phyloP scores from a whole-genome alignment of 2,329 filamentous ascomycete genomes.

The Paracorniculantispora psalliotae region DNA sequence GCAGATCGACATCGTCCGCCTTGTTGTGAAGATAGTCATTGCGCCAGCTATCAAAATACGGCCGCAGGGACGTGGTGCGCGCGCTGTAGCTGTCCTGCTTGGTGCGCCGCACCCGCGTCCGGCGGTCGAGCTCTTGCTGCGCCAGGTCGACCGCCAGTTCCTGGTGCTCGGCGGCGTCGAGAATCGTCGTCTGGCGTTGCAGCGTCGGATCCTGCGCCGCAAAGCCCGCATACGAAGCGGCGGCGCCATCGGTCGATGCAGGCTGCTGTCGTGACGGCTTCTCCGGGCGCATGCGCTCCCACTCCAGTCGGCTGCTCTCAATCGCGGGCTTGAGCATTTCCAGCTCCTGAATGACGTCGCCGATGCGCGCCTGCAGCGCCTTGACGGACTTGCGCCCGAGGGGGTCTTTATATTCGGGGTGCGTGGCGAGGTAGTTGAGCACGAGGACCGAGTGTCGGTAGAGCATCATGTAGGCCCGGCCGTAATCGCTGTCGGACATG shows the following conservation, averaged over 20 bases:
- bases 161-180: slow-evolving; percentile 66
- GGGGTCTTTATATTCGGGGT: slow-evolving; percentile 68
- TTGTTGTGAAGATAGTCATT: not conserved
- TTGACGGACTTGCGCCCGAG: slow-evolving; percentile 60
- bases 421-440: slow-evolving; percentile 65
- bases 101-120: slow-evolving; percentile 57
- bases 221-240: slow-evolving; percentile 40
- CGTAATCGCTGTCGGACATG: slow-evolving; percentile 76
- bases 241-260: slow-evolving; percentile 18
- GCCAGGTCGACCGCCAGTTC: slow-evolving; percentile 75
- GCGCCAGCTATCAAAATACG: slow-evolving; percentile 6
- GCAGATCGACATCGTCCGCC: slow-evolving; percentile 41
- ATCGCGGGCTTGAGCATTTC: slow-evolving; percentile 78
- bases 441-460: slow-evolving; percentile 86
- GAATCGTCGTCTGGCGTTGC: slow-evolving; percentile 49
- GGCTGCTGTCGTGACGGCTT: slow-evolving; percentile 16
- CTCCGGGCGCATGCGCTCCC: slow-evolving; percentile 50
- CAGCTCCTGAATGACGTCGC: slow-evolving; percentile 61
- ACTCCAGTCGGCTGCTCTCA: slow-evolving; percentile 63
- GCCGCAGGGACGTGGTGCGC: slow-evolving; percentile 2
- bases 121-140: slow-evolving; percentile 62
- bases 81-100: slow-evolving; percentile 21
- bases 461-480: slow-evolving; percentile 86
- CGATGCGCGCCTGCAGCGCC: slow-evolving; percentile 43
- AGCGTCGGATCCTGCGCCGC: slow-evolving; percentile 59